phyloP scores from a whole-genome alignment of 2,329 filamentous ascomycete genomes.

The Neocatenulostroma microsporum region DNA sequence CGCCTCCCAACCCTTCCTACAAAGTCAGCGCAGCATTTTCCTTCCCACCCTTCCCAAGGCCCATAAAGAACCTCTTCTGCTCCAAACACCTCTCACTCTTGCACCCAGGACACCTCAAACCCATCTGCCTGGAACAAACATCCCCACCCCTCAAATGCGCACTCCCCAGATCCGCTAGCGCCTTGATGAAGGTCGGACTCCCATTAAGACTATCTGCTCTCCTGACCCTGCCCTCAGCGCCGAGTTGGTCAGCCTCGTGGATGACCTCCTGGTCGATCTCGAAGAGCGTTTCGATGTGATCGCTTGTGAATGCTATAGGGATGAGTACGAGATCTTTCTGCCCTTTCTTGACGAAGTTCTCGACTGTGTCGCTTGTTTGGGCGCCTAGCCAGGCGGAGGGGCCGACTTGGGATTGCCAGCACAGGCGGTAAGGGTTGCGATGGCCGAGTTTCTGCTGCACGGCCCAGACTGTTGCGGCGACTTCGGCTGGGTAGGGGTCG shows the following conservation, averaged over 20 bases:
- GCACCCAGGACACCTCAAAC: slow-evolving; percentile 84
- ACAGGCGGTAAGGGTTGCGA: slow-evolving; percentile 83
- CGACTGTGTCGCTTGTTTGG: slow-evolving; percentile 81
- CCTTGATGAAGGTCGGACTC: slow-evolving; percentile 80
- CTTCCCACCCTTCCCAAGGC: slow-evolving; percentile 25
- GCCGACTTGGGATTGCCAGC: slow-evolving; percentile 97
- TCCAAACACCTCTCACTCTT: slow-evolving; percentile 80
- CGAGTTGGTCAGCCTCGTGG: slow-evolving; percentile 68
- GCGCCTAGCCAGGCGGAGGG: slow-evolving; percentile 92
- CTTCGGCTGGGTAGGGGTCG: slow-evolving; percentile 91
- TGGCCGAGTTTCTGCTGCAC: slow-evolving; percentile 90
- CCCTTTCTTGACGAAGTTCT: slow-evolving; percentile 81
- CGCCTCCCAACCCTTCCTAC: no score
- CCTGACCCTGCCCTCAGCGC: slow-evolving; percentile 61
- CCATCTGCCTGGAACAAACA: slow-evolving; percentile 77
- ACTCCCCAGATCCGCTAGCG: slow-evolving; percentile 78
- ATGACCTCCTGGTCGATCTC: slow-evolving; percentile 95
- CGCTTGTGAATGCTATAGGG: slow-evolving; percentile 96
- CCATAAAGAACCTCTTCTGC: slow-evolving; percentile 59
- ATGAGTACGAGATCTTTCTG: slow-evolving; percentile 87
- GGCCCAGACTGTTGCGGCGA: slow-evolving; percentile 89
- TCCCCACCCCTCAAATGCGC: slow-evolving; percentile 64
- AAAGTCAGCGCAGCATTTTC: slow-evolving; percentile 23
- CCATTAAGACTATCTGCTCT: slow-evolving; percentile 88
- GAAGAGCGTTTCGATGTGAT: slow-evolving; percentile 95